Conservation (phyloP, 441 rosid species). For the Bocquillonia castaneifolia region DNA sequence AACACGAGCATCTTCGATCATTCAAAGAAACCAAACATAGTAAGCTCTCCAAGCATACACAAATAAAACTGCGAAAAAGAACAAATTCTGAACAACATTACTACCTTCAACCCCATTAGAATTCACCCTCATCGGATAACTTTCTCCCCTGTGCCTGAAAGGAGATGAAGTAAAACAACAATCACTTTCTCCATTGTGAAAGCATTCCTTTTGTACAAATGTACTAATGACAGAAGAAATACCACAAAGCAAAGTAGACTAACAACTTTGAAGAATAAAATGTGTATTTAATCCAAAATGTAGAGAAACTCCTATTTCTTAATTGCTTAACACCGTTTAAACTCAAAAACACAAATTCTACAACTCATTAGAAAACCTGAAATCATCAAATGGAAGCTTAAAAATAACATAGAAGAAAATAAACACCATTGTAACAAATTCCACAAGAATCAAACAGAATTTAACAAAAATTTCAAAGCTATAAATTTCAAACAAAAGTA, state of each 20-base stretch:
- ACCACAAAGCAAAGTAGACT: not conserved
- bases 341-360: not conserved
- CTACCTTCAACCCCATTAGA: slow-evolving; percentile 45
- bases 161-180: slow-evolving; percentile 5
- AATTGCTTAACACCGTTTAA: not conserved
- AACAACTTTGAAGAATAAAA: not conserved
- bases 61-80: too few species aligned
- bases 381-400: not conserved
- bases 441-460: too few species aligned
- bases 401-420: not conserved
- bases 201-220: slow-evolving; percentile 3
- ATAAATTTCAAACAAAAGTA: slow-evolving; percentile 8
- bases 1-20: slow-evolving; percentile 44
- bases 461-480: not conserved
- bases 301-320: not conserved
- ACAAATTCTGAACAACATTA: too few species aligned
- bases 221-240: not conserved
- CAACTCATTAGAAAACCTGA: not conserved
- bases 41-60: slow-evolving; percentile 36
- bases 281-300: not conserved
- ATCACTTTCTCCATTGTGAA: not conserved
- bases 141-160: slow-evolving; percentile 67
- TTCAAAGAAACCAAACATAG: slow-evolving; percentile 26
- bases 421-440: not conserved
- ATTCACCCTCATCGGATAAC: slow-evolving; percentile 28